A percentile compares a stretch with the other conserved stretches of the same genome.
These are phyloP conservation scores for Mariannaea sp. DNA, from an alignment of 2,329 filamentous ascomycete genomes.

Conservation along the genomic window DNA sequence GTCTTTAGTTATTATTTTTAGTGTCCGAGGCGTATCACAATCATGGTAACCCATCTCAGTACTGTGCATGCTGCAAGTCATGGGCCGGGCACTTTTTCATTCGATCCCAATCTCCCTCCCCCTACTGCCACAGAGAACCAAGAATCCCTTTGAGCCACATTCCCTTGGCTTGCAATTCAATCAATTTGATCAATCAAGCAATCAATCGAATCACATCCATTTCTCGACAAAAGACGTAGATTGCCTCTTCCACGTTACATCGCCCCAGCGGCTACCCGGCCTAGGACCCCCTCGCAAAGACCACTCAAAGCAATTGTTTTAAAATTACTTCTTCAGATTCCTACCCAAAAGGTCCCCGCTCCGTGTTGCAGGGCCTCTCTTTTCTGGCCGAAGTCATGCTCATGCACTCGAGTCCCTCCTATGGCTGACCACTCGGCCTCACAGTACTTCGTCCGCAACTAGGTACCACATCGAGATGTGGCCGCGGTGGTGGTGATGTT, in stretches of 20 bases:
- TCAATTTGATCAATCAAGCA: too few species aligned
- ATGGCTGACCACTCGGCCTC: too few species aligned
- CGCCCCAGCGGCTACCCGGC: neutral
- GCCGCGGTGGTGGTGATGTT: too few species aligned
- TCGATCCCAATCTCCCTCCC: conserved; percentile 3
- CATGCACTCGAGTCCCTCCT: too few species aligned
- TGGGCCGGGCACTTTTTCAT: conserved; percentile 11
- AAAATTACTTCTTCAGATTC: conserved; percentile 13
- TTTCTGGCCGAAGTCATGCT: too few species aligned
- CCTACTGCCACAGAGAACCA: neutral
- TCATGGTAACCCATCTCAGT: too few species aligned
- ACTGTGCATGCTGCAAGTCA: neutral
- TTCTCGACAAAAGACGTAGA: conserved; percentile 4
- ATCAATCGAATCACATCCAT: conserved; percentile 13
- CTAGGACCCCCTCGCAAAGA: neutral
- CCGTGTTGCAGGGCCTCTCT: too few species aligned
- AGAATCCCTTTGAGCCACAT: neutral
- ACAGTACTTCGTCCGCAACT: too few species aligned
- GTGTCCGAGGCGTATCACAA: conserved; percentile 22
- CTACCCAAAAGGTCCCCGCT: too few species aligned
- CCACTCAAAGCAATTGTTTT: neutral
- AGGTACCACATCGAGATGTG: too few species aligned
- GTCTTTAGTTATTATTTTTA: too few species aligned
- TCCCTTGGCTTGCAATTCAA: conserved; percentile 4
- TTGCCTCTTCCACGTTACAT: conserved; percentile 9